These are phyloP conservation scores for Apiospora marii DNA, from an alignment of 2,329 filamentous ascomycete species.

Conservation along the genomic window DNA sequence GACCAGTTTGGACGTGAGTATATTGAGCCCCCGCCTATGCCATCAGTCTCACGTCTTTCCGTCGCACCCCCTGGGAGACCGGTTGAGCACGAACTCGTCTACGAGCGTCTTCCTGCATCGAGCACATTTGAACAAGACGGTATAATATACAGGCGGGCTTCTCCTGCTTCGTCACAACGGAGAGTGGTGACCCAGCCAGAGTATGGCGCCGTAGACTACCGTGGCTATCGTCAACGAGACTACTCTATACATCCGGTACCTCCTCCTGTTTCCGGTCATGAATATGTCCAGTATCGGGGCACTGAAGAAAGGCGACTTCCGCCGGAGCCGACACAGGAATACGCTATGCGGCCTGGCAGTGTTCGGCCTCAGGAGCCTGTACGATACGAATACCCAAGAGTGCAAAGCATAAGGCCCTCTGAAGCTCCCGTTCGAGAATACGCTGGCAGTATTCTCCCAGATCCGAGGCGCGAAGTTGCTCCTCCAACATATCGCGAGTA, in stretches of 20 bases:
- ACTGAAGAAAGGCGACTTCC: slow-evolving; percentile 50
- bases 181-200: slow-evolving; percentile 71
- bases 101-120: slow-evolving; percentile 67
- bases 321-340: slow-evolving; percentile 60
- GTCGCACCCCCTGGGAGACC: slow-evolving; percentile 53
- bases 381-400: slow-evolving; percentile 54
- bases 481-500: slow-evolving; percentile 42
- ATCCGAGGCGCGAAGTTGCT: slow-evolving; percentile 44
- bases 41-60: slow-evolving; percentile 55
- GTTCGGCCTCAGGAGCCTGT: slow-evolving; percentile 60
- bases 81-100: slow-evolving; percentile 65
- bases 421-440: slow-evolving; percentile 58
- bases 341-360: slow-evolving; percentile 63
- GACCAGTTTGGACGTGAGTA: slow-evolving; percentile 88
- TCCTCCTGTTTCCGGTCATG: slow-evolving; percentile 49
- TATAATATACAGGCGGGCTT: slow-evolving; percentile 57
- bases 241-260: slow-evolving; percentile 60
- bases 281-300: slow-evolving; percentile 57
- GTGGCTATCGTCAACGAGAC: slow-evolving; percentile 65
- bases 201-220: slow-evolving; percentile 58
- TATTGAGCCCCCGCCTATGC: slow-evolving; percentile 59
- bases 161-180: slow-evolving; percentile 60
- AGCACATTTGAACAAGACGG: slow-evolving; percentile 59
- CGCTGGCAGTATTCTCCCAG: slow-evolving; percentile 49
- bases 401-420: slow-evolving; percentile 50